Conservation (phyloP, 1,284 basidiomycete genomes). For the Ceratobasidium sp. region DNA sequence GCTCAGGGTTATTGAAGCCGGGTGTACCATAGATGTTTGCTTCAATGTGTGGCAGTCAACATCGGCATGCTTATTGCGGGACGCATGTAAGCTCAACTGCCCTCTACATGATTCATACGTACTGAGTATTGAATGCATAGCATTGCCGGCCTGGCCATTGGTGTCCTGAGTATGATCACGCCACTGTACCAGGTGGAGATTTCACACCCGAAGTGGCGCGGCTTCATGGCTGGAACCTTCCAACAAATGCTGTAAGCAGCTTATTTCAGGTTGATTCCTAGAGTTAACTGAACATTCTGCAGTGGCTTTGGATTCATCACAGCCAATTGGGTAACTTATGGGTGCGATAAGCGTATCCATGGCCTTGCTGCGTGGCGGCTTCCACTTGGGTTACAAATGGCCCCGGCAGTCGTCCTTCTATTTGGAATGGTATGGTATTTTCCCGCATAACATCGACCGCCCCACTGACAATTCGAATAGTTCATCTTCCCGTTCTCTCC, state of each 20-base stretch:
- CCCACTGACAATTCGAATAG: background rate
- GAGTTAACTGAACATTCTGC: background rate
- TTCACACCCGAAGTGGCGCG: slow-evolving; percentile 78
- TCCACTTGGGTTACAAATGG: slow-evolving; percentile 75
- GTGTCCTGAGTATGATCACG: slow-evolving; percentile 75
- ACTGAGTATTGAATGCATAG: background rate
- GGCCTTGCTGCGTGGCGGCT: slow-evolving; percentile 74
- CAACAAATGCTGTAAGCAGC: slow-evolving; percentile 60
- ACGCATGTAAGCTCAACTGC: slow-evolving; percentile 6
- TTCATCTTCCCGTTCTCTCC: slow-evolving; percentile 31
- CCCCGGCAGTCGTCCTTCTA: slow-evolving; percentile 68
- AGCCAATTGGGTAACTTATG: slow-evolving; percentile 52
- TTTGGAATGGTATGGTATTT: slow-evolving; percentile 49
- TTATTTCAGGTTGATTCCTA: slow-evolving; percentile 61
- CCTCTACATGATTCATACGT: background rate
- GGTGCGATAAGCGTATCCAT: slow-evolving; percentile 60
- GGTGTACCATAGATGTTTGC: background rate
- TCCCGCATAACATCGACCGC: background rate
- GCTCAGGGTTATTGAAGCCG: background rate
- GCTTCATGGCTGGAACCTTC: slow-evolving; percentile 82
- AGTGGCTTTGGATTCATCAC: slow-evolving; percentile 29
- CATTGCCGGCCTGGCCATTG: slow-evolving; percentile 76
- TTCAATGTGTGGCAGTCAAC: slow-evolving; percentile 28
- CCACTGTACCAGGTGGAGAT: slow-evolving; percentile 80
- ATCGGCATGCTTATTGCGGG: slow-evolving; percentile 30